These are phyloP conservation scores for Colletotrichum gigasporum DNA, from an alignment of 2,329 filamentous ascomycete genomes.

Conservation along the genomic window DNA sequence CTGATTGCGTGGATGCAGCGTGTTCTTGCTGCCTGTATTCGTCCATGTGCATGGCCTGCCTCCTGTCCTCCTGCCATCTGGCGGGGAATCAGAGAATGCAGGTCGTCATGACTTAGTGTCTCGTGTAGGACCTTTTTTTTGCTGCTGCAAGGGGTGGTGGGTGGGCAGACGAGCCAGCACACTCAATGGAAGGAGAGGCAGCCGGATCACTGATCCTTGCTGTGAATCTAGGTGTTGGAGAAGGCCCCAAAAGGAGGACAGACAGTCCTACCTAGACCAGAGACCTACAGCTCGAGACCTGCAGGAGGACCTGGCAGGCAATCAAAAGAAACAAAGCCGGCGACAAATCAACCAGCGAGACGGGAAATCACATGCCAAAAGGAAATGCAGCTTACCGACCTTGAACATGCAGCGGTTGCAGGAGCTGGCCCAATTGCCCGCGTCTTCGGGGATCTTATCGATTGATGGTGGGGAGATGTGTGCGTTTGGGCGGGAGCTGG, in stretches of 20 bases:
- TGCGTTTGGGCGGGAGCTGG: not conserved
- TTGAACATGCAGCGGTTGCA: slow-evolving; percentile 17
- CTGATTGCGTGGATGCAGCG: slow-evolving; percentile 12
- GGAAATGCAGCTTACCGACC: slow-evolving; percentile 5
- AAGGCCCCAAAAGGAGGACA: not conserved
- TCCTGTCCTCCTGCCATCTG: too few relatives aligned
- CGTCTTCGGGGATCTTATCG: slow-evolving; percentile 22
- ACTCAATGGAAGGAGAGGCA: not conserved
- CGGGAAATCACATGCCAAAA: slow-evolving; percentile 19
- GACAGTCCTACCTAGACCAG: not conserved
- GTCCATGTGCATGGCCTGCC: slow-evolving; percentile 11
- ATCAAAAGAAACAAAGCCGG: not conserved
- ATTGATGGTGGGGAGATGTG: slow-evolving; percentile 12
- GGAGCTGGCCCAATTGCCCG: not conserved
- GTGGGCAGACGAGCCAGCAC: not conserved
- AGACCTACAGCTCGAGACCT: not conserved
- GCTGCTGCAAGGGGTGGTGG: slow-evolving; percentile 5
- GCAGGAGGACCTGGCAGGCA: too few relatives aligned
- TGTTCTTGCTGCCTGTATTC: not conserved
- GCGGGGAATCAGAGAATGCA: slow-evolving; percentile 12
- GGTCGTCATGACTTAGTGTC: slow-evolving; percentile 28
- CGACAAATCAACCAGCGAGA: not conserved
- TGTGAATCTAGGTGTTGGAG: not conserved
- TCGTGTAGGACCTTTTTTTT: slow-evolving; percentile 3
- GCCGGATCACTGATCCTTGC: slow-evolving; percentile 26